Base-by-base conservation (phyloP, 345 rosid species). In the Eucalyptus erythrocorys region DNA sequence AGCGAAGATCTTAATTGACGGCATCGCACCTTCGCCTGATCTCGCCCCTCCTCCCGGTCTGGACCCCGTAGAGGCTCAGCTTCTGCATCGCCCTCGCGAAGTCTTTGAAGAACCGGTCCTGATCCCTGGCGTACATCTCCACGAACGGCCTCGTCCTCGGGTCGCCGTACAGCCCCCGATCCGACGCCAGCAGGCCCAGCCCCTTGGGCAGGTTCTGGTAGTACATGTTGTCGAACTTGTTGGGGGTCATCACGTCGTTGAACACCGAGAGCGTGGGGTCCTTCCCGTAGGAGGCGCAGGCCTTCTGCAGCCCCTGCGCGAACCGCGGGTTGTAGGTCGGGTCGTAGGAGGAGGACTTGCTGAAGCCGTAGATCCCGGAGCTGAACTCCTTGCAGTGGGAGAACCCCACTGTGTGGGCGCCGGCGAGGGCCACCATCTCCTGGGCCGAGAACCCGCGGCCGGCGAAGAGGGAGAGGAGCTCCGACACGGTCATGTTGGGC, bases 21-120 rank as follows among this genome's bases (percentile, higher is more conserved):
- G 98, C 97, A 92, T 96, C 98, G 88, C 99, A 97, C 93, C 96
- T 96, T 91, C 91, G 96, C 90, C 99, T 93, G 90, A 96, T 94
- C 95, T 97, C 99, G 13, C 99, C 99, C 85, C 92, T 91, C 61
- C 98, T 91, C 47, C 99, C 99, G 16, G 98, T 96, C 93, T 92
- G 89, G 48, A 97, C 86, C 86, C 99, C 98, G 68, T 90, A 90
- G 14, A 95, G 91, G 85, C 98, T 96, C 40, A 96, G 93, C 95
- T 96, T 96, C 93, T 94, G 94, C 97, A 97, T 96, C 27, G 98
- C 99, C 66, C 21, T 89, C 15, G 92, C 96, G 88, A 97, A 97
- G 68, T 94, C 99, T 45, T 90, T 87, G 85, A 97, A 96, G 90
- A 96, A 97, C 87, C 45, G 91, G 88, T 87, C 91, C 91, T 97